Conservation (phyloP, 2,329 filamentous ascomycete genomes). For the Harringtonia aguacate region DNA sequence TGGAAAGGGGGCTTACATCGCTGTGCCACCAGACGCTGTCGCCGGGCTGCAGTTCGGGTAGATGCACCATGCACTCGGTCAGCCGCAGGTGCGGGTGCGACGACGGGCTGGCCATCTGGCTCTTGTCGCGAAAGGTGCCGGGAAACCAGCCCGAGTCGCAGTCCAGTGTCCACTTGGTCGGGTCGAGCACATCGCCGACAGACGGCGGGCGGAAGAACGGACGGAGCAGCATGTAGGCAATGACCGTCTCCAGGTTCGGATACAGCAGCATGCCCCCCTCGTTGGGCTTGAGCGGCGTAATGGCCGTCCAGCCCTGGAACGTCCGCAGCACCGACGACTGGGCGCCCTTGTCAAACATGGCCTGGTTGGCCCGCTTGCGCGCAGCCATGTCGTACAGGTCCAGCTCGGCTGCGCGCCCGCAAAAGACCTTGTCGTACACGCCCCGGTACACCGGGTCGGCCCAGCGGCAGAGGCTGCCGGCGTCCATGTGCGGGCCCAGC, state of each 20-base stretch:
- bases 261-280: conserved; percentile 28
- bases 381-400: conserved; percentile 24
- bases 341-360: conserved; percentile 21
- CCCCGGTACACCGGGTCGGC: conserved; percentile 24
- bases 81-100: conserved; percentile 28
- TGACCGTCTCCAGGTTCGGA: conserved; percentile 22
- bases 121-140: conserved; percentile 21
- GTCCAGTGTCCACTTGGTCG: conserved; percentile 23
- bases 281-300: conserved; percentile 20
- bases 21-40: conserved; percentile 17
- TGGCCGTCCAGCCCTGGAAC: conserved; percentile 30
- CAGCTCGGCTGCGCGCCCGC: conserved; percentile 21
- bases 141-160: conserved; percentile 21
- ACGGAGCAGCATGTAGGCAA: conserved; percentile 27
- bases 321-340: conserved; percentile 26
- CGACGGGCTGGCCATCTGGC: conserved; percentile 20
- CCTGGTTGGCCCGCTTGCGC: conserved; percentile 22
- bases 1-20: too few species aligned
- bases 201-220: conserved; percentile 26
- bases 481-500: conserved; percentile 31
- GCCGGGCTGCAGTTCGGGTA: conserved; percentile 24
- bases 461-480: conserved; percentile 30
- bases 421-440: conserved; percentile 25
- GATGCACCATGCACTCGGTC: conserved; percentile 24
- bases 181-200: conserved; percentile 21